A percentile compares a stretch with the other conserved stretches of the same genome.
phyloP scores from a whole-genome alignment of 2,329 filamentous ascomycete species.

The Fusarium sororula region DNA sequence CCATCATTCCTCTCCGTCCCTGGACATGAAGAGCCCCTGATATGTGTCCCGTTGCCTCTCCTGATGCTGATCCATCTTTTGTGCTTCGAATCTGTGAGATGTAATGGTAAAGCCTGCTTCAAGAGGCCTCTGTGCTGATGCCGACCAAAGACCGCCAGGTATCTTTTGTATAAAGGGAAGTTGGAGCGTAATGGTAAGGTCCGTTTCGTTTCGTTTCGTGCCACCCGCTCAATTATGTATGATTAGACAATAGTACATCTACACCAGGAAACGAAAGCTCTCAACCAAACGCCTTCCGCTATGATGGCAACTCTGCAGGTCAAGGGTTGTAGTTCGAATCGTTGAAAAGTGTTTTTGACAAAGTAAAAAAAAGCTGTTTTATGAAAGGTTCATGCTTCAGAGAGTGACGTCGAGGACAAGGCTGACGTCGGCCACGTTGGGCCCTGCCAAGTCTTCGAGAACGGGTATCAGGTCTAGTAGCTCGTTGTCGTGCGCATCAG shows the following conservation, averaged over 20 bases:
- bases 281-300: slow-evolving; percentile 66
- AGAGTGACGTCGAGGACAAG: slow-evolving; percentile 93
- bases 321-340: slow-evolving; percentile 46
- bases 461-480: slow-evolving; percentile 96
- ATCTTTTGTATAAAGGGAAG: slow-evolving; percentile 36
- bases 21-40: slow-evolving; percentile 34
- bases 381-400: slow-evolving; percentile 55
- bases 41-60: slow-evolving; percentile 36
- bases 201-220: slow-evolving; percentile 36
- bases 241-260: slow-evolving; percentile 63
- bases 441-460: slow-evolving; percentile 91
- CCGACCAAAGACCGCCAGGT: slow-evolving; percentile 27
- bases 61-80: slow-evolving; percentile 42
- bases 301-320: slow-evolving; percentile 56
- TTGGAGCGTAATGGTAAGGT: slow-evolving; percentile 36
- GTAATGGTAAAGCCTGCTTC: slow-evolving; percentile 44
- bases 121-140: slow-evolving; percentile 30
- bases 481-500: slow-evolving; percentile 98
- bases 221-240: slow-evolving; percentile 54
- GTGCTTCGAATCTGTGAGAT: slow-evolving; percentile 47
- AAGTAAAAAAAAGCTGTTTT: slow-evolving; percentile 43
- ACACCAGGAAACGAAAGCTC: slow-evolving; percentile 58
- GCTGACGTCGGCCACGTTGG: slow-evolving; percentile 94
- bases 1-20: slow-evolving; percentile 20
- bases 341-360: slow-evolving; percentile 42